Base-by-base conservation (phyloP, 2,329 filamentous ascomycete species). In the Camillea tinctor region DNA sequence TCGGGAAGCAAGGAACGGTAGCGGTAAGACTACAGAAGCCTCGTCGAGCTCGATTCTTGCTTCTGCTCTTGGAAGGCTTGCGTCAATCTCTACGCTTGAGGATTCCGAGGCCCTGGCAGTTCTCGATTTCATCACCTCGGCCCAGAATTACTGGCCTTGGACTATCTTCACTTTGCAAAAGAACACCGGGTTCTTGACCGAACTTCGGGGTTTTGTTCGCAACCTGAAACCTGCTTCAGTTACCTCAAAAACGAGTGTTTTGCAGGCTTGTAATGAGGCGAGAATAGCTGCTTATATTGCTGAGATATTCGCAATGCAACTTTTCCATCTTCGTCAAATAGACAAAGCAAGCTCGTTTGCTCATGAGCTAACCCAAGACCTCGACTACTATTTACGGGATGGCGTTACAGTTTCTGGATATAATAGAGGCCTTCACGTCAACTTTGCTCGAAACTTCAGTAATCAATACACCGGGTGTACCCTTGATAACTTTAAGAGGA, bases 131-230 rank as follows among this genome's bases (percentile, higher is more conserved):
- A 86, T 97, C 44, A 88, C 91, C 2, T 87, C 90, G 2, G 91
- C 94, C 4, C 93, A 97, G 71, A 95, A 97, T 73, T 91, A 93
- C 71, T 98, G 94, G 94, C 90, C 93, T 1, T 97, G 94, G 92
- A 93, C 92, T 1, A 93, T 96, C 59, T 89, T 91, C 59, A 88
- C 90, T 48, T 79, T 96, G 40, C 86, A 90, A 62, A 88, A 88
- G 60, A 90, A 96, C 68, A 82, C 84, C 0, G 80, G 81, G 0
- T 94, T 97, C 69, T 83, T 97, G 59, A 81, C 86, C 50, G 85
- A 86, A 58, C 82, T 97, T 19, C 84, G 91, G 19, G 81, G 83
- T 3, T 95, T 92, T 72, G 83, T 95, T 36, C 84, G 82, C 11
- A 76, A 79, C 4, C 75, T 91, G 21, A 80, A 81, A 59, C 74